Base-by-base conservation (phyloP, 768 basidiomycete species). In the Paxillus rubicundulus region DNA sequence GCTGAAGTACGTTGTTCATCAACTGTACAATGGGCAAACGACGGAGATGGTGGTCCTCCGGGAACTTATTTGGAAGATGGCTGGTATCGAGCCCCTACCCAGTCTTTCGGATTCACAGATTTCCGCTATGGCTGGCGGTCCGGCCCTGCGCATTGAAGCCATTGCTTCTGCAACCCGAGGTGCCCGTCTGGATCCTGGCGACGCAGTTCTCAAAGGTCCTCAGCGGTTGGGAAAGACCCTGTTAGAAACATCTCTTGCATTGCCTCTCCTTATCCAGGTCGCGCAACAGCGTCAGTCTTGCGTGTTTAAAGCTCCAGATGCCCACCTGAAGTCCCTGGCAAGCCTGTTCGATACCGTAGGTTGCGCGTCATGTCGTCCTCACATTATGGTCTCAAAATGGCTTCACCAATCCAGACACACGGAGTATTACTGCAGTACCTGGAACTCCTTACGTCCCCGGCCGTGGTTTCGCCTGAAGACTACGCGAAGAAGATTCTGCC, bases 61-160 rank as follows among this genome's bases (percentile, higher is more conserved):
- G 30, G 93, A 96, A 63, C 73, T 99, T 46, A 92, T 98, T 46
- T 88, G 85, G 81, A 91, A 92, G 66, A 96, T 98, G 92, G 88
- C 93, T 5, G 93, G 90, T 4, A 91, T 97, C 53, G 88, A 96
- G 62, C 92, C 93, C 4, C 74, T 97, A 46, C 90, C 92, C 0
- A 93, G 86, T 66, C 73, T 98, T 34, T 90, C 93, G 0, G 92
- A 97, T 54, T 77, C 85, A 0, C 95, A 98, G 68, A 84, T 98
- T 47, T 69, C 78, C 37, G 92, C 92, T 5, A 95, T 97, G 85
- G 91, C 89, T 6, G 92, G 95, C 42, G 97, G 97, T 4, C 85
- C 89, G 4, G 78, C 82, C 24, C 78, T 99, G 48, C 84, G 93
- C 28, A 85, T 87, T 39, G 96, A 98, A 73, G 89, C 92, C 2